These are phyloP conservation scores for Coniochaeta ligniaria DNA, from an alignment of 2,329 filamentous ascomycete genomes.

Conservation along the genomic window DNA sequence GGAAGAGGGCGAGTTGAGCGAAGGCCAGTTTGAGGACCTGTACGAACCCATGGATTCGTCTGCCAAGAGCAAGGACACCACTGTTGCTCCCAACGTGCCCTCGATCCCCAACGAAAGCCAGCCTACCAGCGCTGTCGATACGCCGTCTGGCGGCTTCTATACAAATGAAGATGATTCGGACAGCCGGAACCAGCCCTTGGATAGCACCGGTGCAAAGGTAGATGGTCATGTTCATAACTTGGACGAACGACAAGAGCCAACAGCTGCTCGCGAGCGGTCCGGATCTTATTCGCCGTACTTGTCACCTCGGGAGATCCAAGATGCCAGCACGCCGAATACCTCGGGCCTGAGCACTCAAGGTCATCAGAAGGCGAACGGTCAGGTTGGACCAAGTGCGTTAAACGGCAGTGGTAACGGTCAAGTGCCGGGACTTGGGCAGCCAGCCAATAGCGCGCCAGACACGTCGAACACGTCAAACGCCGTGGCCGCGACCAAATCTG, in stretches of 20 bases:
- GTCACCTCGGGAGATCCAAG: slow-evolving; percentile 37
- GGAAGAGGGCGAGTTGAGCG: slow-evolving; percentile 74
- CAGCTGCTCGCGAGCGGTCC: slow-evolving; percentile 32
- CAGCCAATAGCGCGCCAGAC: background rate
- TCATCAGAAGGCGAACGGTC: background rate
- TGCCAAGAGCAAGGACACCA: slow-evolving; percentile 1
- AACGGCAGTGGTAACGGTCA: background rate
- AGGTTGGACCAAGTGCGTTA: background rate
- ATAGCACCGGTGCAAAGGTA: background rate
- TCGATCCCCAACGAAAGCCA: slow-evolving; percentile 4
- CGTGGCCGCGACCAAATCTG: background rate
- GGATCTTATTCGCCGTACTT: slow-evolving; percentile 46
- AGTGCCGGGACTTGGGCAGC: background rate
- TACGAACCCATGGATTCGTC: slow-evolving; percentile 35
- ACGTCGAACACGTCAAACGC: background rate
- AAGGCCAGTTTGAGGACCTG: slow-evolving; percentile 55
- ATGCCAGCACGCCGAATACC: slow-evolving; percentile 11
- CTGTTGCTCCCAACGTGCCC: background rate
- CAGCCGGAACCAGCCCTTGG: slow-evolving; percentile 1
- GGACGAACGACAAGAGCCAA: slow-evolving; percentile 17
- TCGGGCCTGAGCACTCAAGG: slow-evolving; percentile 3
- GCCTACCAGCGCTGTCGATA: slow-evolving; percentile 13
- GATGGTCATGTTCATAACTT: background rate
- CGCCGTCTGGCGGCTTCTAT: slow-evolving; percentile 18
- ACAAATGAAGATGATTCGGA: slow-evolving; percentile 14